Evolutionary conservation across 2,329 filamentous ascomycete genomes (phyloP), one percentile per base, ranked within the genome.

Genomic region (Neofusicoccum umdonicola): DNA sequence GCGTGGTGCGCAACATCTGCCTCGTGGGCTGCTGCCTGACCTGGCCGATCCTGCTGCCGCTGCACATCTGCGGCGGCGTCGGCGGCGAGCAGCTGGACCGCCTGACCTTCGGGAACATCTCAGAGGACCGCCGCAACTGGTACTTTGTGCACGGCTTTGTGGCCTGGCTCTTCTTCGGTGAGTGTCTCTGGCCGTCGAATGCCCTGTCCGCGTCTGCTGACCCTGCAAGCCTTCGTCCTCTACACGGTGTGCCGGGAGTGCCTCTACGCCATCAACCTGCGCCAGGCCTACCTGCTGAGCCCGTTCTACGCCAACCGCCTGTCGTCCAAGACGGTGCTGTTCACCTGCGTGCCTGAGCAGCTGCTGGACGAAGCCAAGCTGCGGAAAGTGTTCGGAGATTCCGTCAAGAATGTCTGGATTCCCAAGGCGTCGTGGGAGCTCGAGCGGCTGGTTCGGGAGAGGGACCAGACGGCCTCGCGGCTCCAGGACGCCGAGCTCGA

Each of bases 201-300:
- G 15, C 37, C 3, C 39, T 13, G 9, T 34, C 35, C 42, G 15
- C n/a, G 11, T 27, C 27, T 12, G 22, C 41, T 17, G 37, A 44
- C 35, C 15, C 4, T 35, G 37, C 3, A 12, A 81, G 79, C 86
- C 51, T 97, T 98, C 74, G 84, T 98, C 68, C 89, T 98, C 76
- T 95, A 91, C 78, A 89, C 92, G 72, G 87, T 98, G 67, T 90
- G 93, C 64, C 87, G 94, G 65, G 94, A 98, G 77, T 89, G 88
- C 74, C 90, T 98, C 70, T 97, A 89, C 84, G 96, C 92, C 78
- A 90, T 97, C 81, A 96, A 96, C 72, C 80, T 98, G 60, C 90
- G 93, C 67, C 94, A 98, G 79, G 93, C 94, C 0, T 97, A 96
- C 79, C 86, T 95, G 42, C 85, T 96, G 62, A 93, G 92, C 12